Percentiles rank a stretch among this genome's conserved stretches.
phyloP scores from a whole-genome alignment of 2,329 filamentous ascomycete species.

The Biscogniauxia marginata region DNA sequence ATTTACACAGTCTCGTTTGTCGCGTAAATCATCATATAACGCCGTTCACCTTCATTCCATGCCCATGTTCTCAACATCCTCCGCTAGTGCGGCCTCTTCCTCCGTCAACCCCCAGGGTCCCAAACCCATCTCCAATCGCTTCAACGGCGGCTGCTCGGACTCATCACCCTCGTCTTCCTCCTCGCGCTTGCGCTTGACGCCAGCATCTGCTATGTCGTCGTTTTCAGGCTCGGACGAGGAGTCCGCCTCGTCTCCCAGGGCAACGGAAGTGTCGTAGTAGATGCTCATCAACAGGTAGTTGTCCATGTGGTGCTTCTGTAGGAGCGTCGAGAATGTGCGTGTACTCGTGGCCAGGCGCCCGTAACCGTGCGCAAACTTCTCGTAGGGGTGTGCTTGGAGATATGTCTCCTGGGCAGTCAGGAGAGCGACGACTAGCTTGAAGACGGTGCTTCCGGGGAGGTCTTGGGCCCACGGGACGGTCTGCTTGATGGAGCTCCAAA shows the following conservation, averaged over 20 bases:
- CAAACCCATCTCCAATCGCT: not conserved
- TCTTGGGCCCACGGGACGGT: constrained; percentile 2
- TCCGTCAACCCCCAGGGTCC: not conserved
- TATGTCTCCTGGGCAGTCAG: not conserved
- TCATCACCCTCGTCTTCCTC: not conserved
- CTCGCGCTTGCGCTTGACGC: not conserved
- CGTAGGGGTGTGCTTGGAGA: not conserved
- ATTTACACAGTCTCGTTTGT: too few relatives aligned
- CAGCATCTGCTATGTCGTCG: not conserved
- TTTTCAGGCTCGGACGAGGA: not conserved
- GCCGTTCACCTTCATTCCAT: not conserved
- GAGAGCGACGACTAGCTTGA: not conserved
- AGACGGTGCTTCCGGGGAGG: not conserved
- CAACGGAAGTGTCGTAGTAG: not conserved
- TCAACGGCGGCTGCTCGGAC: not conserved
- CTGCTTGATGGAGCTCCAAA: constrained; percentile 5
- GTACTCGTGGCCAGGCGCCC: not conserved
- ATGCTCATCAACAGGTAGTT: not conserved
- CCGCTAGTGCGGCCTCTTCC: not conserved
- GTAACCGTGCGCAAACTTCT: not conserved
- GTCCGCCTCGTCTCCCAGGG: not conserved
- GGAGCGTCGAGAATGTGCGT: not conserved
- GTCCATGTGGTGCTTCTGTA: not conserved
- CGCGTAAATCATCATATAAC: too few relatives aligned
- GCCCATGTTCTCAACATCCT: not conserved